Evolutionary conservation across 116 monocot species (phyloP).

Genomic region (Papilionanthe hybrid): DNA sequence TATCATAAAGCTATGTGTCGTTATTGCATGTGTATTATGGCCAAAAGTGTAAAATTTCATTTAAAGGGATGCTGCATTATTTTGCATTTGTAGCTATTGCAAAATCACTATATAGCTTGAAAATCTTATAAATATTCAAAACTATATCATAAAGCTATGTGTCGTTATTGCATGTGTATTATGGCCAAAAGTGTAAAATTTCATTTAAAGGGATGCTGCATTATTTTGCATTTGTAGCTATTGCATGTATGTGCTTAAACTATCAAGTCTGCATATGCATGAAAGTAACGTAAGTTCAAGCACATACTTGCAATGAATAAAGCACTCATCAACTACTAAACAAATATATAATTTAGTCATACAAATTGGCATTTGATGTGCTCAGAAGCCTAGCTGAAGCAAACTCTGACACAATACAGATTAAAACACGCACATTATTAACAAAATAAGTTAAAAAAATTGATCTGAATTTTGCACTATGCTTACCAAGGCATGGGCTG

Average conservation of each 20-base stretch:
- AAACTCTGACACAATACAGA: not conserved
- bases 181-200: not conserved
- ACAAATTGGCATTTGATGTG: not conserved
- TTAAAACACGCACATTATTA: conserved; percentile 1
- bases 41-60: not conserved
- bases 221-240: not conserved
- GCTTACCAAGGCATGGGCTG: conserved; percentile 78
- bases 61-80: not conserved
- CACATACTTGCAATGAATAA: not conserved
- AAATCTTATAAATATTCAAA: too few relatives aligned
- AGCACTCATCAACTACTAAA: not conserved
- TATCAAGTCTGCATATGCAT: not conserved
- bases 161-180: too few relatives aligned
- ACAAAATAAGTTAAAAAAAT: not conserved
- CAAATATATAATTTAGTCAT: not conserved
- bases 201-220: not conserved
- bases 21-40: too few relatives aligned
- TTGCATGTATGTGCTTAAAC: not conserved
- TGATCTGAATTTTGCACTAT: not conserved
- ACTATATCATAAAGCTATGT: too few relatives aligned
- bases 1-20: too few relatives aligned
- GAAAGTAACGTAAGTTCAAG: not conserved
- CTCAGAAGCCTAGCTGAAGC: not conserved
- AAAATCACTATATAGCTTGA: not conserved
- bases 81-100: not conserved